These are phyloP conservation scores for Apium graveolens DNA, from an alignment of 129 eudicot species.

Conservation along the genomic window DNA sequence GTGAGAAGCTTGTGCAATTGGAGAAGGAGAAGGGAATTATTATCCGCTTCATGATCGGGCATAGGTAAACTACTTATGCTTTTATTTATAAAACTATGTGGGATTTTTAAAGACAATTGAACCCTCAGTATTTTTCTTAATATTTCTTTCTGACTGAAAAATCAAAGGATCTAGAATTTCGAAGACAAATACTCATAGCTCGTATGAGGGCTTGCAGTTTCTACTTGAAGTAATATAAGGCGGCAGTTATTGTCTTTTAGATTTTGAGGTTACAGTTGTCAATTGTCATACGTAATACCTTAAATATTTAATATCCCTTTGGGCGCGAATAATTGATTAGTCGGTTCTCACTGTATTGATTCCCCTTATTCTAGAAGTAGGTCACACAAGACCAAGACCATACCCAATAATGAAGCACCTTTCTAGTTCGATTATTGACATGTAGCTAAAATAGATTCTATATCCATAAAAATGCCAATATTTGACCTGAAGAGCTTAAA, in stretches of 20 bases:
- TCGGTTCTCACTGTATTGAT: background rate
- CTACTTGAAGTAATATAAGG: background rate
- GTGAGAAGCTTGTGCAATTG: slow-evolving; percentile 55
- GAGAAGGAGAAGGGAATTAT: slow-evolving; percentile 80
- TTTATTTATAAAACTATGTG: background rate
- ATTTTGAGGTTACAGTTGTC: background rate
- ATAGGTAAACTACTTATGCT: slow-evolving; percentile 35
- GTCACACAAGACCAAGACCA: too few relatives aligned
- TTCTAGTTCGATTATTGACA: background rate
- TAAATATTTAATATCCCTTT: background rate
- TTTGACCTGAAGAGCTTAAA: background rate
- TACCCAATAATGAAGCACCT: background rate
- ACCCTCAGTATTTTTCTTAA: background rate
- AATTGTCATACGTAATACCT: background rate
- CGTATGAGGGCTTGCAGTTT: background rate
- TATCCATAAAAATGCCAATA: background rate
- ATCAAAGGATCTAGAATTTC: background rate
- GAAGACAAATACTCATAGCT: background rate
- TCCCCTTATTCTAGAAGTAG: background rate
- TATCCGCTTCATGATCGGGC: slow-evolving; percentile 85
- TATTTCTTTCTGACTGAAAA: background rate
- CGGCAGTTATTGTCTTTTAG: background rate
- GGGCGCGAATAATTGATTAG: background rate
- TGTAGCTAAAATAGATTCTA: background rate
- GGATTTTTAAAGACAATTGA: background rate